Evolutionary conservation across 805 yeast genomes (phyloP).

Genomic region (Saccharomyces mikatae): DNA sequence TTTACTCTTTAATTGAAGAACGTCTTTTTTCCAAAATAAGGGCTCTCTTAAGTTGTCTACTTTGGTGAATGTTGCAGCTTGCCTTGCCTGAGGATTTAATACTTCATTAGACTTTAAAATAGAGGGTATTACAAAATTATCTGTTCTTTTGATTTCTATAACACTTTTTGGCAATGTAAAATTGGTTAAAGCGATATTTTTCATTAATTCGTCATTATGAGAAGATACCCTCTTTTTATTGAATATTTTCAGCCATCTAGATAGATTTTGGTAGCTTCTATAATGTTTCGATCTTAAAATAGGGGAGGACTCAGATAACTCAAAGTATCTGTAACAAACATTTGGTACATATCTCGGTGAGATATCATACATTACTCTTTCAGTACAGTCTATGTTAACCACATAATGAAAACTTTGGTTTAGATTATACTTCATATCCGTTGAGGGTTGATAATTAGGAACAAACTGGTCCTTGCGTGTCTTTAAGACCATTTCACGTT

Average conservation of each 20-base stretch:
- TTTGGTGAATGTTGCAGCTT: constrained; percentile 1
- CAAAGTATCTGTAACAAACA: constrained; percentile 14
- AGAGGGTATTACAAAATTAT: constrained; percentile 12
- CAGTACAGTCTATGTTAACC: constrained; percentile 8
- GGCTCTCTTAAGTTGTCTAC: background rate
- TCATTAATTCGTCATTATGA: background rate
- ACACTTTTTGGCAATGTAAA: constrained; percentile 10
- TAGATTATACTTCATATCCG: background rate
- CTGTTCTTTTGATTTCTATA: constrained; percentile 9
- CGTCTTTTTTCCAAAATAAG: constrained; percentile 12
- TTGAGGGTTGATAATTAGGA: constrained; percentile 6
- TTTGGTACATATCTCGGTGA: constrained; percentile 20
- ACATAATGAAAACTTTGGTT: constrained; percentile 16
- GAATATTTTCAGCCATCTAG: constrained; percentile 1
- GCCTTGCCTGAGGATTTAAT: constrained; percentile 1
- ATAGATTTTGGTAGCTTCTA: constrained; percentile 6
- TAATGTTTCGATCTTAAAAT: constrained; percentile 5
- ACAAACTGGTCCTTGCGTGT: constrained; percentile 6
- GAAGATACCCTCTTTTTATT: background rate
- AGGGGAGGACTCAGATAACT: constrained; percentile 1
- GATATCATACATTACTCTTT: constrained; percentile 10
- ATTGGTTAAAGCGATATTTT: constrained; percentile 8
- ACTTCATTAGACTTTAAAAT: constrained; percentile 10
- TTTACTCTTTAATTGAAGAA: constrained; percentile 14
- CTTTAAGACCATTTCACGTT: constrained; percentile 10